phyloP scores from a whole-genome alignment of 306 rosid species.

The Bauhinia variegata region DNA sequence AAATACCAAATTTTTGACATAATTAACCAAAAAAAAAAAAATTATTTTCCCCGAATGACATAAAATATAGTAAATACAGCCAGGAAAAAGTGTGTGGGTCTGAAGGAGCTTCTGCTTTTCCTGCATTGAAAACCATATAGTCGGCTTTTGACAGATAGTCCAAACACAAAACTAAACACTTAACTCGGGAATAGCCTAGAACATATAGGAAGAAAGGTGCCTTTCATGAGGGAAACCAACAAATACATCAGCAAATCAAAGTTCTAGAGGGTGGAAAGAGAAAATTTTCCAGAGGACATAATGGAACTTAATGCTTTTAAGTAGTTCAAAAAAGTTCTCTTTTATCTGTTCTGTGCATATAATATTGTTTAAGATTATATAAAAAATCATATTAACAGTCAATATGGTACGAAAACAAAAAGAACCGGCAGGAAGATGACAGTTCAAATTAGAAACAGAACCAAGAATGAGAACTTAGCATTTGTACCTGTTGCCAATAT shows the following conservation, averaged over 20 bases:
- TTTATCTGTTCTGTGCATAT: background rate
- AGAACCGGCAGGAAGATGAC: conserved; percentile 8
- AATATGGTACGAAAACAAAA: conserved; percentile 12
- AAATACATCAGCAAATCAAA: conserved; percentile 5
- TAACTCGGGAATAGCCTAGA: background rate
- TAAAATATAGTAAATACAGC: conserved; percentile 4
- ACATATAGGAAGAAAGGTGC: conserved; percentile 3
- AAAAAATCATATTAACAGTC: background rate
- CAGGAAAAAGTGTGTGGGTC: background rate
- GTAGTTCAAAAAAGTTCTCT: conserved; percentile 18
- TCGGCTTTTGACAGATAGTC: too few species aligned
- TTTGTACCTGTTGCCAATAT: conserved; percentile 93
- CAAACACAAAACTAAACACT: background rate
- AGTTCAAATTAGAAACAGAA: background rate
- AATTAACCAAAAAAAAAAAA: background rate
- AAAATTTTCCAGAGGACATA: conserved; percentile 19
- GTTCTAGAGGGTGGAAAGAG: background rate
- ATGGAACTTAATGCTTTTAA: background rate
- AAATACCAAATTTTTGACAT: conserved; percentile 3
- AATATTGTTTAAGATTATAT: conserved; percentile 1
- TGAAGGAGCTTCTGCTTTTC: too few species aligned
- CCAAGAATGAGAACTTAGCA: background rate
- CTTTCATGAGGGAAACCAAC: background rate
- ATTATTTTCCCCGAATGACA: background rate
- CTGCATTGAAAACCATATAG: too few species aligned